phyloP scores from a whole-genome alignment of 1,284 basidiomycete genomes.

The Heliocybe sulcata region DNA sequence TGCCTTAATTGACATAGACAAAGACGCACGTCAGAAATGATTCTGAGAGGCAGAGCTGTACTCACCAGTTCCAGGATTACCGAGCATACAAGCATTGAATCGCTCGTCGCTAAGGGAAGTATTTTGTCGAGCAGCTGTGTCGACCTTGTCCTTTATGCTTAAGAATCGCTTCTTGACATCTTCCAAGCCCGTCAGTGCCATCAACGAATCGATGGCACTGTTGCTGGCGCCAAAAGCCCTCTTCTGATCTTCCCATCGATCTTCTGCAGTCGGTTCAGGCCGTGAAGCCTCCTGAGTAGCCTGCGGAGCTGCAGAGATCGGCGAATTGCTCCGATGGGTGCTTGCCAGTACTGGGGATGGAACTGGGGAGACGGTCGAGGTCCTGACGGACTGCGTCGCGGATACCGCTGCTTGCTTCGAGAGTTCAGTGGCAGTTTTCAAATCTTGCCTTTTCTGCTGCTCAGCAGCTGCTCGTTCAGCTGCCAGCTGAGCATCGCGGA shows the following conservation, averaged over 20 bases:
- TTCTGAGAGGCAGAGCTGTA: not conserved
- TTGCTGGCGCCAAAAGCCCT: constrained; percentile 18
- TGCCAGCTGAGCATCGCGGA: constrained; percentile 21
- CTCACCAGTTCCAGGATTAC: constrained; percentile 29
- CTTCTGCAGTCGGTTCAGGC: constrained; percentile 7
- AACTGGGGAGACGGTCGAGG: not conserved
- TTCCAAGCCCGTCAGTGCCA: constrained; percentile 25
- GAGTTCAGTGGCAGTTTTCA: constrained; percentile 15
- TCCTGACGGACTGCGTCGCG: not conserved
- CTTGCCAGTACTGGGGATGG: not conserved
- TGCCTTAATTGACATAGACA: constrained; percentile 31
- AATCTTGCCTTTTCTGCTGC: constrained; percentile 24
- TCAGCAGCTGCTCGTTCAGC: constrained; percentile 21
- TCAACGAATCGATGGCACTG: constrained; percentile 21
- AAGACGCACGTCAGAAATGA: not conserved
- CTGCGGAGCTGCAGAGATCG: constrained; percentile 1
- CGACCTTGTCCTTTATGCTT: constrained; percentile 22
- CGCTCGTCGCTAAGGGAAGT: constrained; percentile 14
- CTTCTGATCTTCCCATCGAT: constrained; percentile 23
- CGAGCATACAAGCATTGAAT: constrained; percentile 23
- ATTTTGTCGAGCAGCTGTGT: constrained; percentile 17
- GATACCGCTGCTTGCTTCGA: constrained; percentile 4
- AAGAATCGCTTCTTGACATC: constrained; percentile 23
- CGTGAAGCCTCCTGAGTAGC: not conserved
- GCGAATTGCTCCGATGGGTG: too few relatives aligned